A percentile compares a stretch with the other conserved stretches of the same genome.
phyloP scores from a whole-genome alignment of 306 rosid genomes.

The Trichosanthes truncata region DNA sequence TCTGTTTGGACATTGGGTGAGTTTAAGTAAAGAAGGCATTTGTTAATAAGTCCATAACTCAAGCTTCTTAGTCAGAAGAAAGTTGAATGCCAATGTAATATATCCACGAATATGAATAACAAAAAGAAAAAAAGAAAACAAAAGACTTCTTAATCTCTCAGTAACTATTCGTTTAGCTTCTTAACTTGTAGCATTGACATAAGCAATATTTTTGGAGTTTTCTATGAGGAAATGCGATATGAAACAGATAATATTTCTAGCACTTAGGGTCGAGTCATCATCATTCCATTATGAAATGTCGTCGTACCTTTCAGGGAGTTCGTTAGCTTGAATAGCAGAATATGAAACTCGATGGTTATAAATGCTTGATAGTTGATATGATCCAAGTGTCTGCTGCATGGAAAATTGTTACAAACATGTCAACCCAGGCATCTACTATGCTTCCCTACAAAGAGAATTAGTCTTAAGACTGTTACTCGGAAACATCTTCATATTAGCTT shows the following conservation, averaged over 20 bases:
- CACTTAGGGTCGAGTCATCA: not conserved
- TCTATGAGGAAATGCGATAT: not conserved
- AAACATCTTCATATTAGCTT: not conserved
- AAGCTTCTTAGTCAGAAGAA: not conserved
- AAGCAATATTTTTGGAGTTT: not conserved
- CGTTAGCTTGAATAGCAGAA: too few species aligned
- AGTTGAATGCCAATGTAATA: not conserved
- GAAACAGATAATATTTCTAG: not conserved
- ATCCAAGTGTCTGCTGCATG: not conserved
- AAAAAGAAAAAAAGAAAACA: not conserved
- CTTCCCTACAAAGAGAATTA: not conserved
- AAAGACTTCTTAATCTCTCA: too few species aligned
- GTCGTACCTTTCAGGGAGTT: not conserved
- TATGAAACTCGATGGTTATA: too few species aligned
- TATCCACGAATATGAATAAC: not conserved
- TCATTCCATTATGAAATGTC: not conserved
- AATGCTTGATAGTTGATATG: not conserved
- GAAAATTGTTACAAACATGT: too few species aligned
- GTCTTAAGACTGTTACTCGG: not conserved
- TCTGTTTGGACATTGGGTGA: not conserved
- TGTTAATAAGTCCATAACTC: not conserved
- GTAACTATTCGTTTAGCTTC: too few species aligned
- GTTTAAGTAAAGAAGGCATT: not conserved
- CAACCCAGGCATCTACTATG: not conserved
- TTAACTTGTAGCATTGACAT: too few species aligned